Evolutionary conservation across 768 basidiomycete species (phyloP).

Genomic region (Lyophyllum semitale): DNA sequence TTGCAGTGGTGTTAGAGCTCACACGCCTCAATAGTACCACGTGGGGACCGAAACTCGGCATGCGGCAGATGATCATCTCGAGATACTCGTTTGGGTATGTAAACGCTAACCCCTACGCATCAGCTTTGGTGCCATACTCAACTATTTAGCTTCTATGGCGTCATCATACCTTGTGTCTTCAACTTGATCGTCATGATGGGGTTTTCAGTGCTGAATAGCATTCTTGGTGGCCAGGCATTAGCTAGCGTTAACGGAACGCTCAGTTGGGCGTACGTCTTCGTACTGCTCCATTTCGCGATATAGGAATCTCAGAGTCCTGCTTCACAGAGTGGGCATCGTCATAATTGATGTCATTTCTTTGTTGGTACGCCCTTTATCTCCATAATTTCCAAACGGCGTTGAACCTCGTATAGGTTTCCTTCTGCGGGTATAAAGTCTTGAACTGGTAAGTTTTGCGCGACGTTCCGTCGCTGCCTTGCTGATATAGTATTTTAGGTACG

Average conservation of each 20-base stretch:
- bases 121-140: not conserved
- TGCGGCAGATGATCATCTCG: conserved; percentile 85
- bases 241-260: conserved; percentile 42
- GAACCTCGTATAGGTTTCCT: conserved; percentile 43
- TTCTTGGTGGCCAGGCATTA: conserved; percentile 64
- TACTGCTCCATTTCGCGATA: not conserved
- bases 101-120: not conserved
- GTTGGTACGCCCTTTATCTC: conserved; percentile 48
- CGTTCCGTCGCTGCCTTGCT: not conserved
- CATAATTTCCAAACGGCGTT: conserved; percentile 12
- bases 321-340: conserved; percentile 73
- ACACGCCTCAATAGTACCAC: conserved; percentile 38
- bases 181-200: conserved; percentile 68
- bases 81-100: conserved; percentile 39
- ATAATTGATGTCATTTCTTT: conserved; percentile 73
- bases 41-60: conserved; percentile 83
- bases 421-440: conserved; percentile 53
- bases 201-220: conserved; percentile 71
- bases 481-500: conserved; percentile 49
- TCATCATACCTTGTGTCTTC: conserved; percentile 58
- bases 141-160: conserved; percentile 57
- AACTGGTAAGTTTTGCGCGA: conserved; percentile 34
- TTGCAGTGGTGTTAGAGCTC: not conserved
- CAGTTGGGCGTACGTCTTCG: conserved; percentile 41
- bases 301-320: not conserved